Conservation (phyloP, 2,329 filamentous ascomycete genomes). For the Podosphaera xanthii region DNA sequence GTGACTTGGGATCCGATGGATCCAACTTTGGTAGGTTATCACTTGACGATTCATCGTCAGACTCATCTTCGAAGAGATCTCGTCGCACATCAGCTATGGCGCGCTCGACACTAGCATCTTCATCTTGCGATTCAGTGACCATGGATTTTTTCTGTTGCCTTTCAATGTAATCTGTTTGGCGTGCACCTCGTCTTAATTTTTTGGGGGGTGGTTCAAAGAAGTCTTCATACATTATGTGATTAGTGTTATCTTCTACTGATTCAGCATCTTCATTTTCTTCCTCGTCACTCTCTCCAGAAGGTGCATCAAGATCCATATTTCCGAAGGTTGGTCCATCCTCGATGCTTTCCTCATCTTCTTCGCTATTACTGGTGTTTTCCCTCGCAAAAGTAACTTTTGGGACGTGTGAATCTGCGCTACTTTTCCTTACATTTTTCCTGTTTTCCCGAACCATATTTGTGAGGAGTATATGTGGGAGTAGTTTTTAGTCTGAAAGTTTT, state of each 20-base stretch:
- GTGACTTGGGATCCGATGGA: constrained; percentile 45
- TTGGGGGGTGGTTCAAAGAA: constrained; percentile 74
- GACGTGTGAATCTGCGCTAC: too few species aligned
- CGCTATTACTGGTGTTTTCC: constrained; percentile 19
- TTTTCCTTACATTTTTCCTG: too few species aligned
- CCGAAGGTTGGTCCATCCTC: constrained; percentile 68
- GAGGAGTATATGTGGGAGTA: too few species aligned
- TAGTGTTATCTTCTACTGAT: constrained; percentile 42
- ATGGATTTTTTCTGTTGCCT: constrained; percentile 20
- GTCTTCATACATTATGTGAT: constrained; percentile 74
- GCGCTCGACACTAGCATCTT: constrained; percentile 48
- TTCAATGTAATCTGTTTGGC: constrained; percentile 20
- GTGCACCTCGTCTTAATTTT: constrained; percentile 34
- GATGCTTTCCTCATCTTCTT: constrained; percentile 48
- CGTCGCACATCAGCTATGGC: constrained; percentile 73
- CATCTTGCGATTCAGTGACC: constrained; percentile 20
- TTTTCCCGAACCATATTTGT: too few species aligned
- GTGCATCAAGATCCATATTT: constrained; percentile 49
- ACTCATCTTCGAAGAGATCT: constrained; percentile 69
- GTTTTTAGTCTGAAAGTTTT: too few species aligned
- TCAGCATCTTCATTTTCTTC: constrained; percentile 29
- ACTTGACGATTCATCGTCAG: constrained; percentile 40
- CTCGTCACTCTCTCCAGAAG: constrained; percentile 43
- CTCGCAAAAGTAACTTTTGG: constrained; percentile 13
- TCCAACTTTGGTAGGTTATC: constrained; percentile 43